Percentiles rank a stretch among this genome's conserved stretches.
These are phyloP conservation scores for Diaporthe humulicola DNA, from an alignment of 2,329 filamentous ascomycete genomes.

Conservation along the genomic window DNA sequence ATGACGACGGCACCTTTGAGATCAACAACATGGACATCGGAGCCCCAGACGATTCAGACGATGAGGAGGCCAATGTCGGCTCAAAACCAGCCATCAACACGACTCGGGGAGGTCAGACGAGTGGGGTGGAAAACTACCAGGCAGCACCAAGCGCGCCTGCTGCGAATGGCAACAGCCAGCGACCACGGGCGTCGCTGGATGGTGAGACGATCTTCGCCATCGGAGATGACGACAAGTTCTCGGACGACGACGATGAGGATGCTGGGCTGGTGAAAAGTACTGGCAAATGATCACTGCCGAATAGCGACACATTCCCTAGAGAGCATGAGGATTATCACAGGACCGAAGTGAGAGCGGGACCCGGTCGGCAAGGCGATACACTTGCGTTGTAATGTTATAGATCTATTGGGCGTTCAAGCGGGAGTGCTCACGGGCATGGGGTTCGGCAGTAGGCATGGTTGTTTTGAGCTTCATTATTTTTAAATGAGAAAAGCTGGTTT, in stretches of 20 bases:
- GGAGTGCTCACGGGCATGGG: constrained; percentile 24
- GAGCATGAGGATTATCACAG: neutral
- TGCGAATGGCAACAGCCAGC: constrained; percentile 41
- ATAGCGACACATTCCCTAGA: neutral
- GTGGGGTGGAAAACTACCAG: constrained; percentile 35
- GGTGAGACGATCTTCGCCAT: constrained; percentile 97
- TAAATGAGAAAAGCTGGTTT: neutral
- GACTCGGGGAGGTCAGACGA: constrained; percentile 35
- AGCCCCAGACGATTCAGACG: constrained; percentile 74
- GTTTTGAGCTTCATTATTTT: neutral
- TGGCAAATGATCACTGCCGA: constrained; percentile 49
- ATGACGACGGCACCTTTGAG: constrained; percentile 95
- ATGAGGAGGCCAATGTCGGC: constrained; percentile 68
- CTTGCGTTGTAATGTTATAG: constrained; percentile 35
- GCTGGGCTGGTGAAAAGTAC: constrained; percentile 61
- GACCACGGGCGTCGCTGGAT: constrained; percentile 71
- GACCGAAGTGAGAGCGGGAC: neutral
- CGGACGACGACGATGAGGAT: constrained; percentile 68
- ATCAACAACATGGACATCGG: constrained; percentile 94
- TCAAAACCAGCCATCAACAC: constrained; percentile 46
- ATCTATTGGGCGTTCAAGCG: constrained; percentile 34
- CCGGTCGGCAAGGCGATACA: neutral
- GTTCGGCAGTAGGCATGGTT: constrained; percentile 31
- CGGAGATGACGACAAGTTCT: constrained; percentile 89
- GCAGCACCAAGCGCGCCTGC: constrained; percentile 35